Evolutionary conservation across 805 yeast species (phyloP).

Genomic region (Starmerella khaoyaiensis): DNA sequence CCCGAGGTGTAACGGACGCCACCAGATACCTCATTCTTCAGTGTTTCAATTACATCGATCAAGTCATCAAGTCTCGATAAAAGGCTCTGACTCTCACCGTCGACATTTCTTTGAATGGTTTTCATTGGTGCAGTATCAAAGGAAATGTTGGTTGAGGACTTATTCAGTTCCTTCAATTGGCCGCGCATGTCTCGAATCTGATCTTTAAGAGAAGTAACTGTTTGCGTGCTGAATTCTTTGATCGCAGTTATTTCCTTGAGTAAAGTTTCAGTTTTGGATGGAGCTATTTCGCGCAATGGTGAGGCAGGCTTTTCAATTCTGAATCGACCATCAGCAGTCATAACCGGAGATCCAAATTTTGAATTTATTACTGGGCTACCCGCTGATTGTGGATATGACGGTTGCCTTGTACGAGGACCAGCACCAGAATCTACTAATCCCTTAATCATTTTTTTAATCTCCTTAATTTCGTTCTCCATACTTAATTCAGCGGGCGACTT

Average conservation of each 20-base stretch:
- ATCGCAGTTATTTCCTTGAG: slow-evolving; percentile 47
- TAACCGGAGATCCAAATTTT: slow-evolving; percentile 12
- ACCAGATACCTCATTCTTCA: slow-evolving; percentile 78
- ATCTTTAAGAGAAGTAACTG: slow-evolving; percentile 33
- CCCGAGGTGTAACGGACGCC: slow-evolving; percentile 71
- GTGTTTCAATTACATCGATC: slow-evolving; percentile 80
- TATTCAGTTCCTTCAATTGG: slow-evolving; percentile 41
- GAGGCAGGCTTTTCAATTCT: slow-evolving; percentile 12
- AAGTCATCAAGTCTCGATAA: slow-evolving; percentile 77
- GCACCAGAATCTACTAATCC: slow-evolving; percentile 17
- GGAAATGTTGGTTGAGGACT: slow-evolving; percentile 18
- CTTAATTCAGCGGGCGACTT: slow-evolving; percentile 33
- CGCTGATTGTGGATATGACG: background rate
- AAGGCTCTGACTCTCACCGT: slow-evolving; percentile 61
- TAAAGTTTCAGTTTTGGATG: slow-evolving; percentile 24
- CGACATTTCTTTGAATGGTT: slow-evolving; percentile 55
- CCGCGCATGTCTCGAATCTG: slow-evolving; percentile 35
- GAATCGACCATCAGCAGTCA: slow-evolving; percentile 16
- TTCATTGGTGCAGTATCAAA: slow-evolving; percentile 50
- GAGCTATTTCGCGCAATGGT: slow-evolving; percentile 2
- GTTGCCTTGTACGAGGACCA: too few species aligned
- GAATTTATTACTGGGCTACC: background rate
- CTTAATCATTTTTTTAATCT: slow-evolving; percentile 18
- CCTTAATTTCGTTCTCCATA: slow-evolving; percentile 20
- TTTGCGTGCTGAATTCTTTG: slow-evolving; percentile 40